Evolutionary conservation across 805 yeast genomes (phyloP), one percentile per base, ranked within the genome.

Genomic region (Schizosaccharomyces cryophilus): DNA sequence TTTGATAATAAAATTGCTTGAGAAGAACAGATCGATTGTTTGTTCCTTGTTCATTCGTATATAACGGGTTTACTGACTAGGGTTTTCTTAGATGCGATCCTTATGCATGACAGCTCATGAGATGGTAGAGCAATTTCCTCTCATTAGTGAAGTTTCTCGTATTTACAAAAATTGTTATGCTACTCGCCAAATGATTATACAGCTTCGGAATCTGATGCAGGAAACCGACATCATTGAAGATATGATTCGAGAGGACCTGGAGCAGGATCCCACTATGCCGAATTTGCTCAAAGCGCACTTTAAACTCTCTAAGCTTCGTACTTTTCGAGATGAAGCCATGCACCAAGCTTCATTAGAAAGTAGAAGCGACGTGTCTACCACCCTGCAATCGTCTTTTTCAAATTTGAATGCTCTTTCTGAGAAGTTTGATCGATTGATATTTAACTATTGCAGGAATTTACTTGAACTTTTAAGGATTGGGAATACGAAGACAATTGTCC

Each of bases 381-480:
- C 87, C 6, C 61, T 66, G 4, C 38, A 62, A 11, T 79, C 79
- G 64, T 77, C 84, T 38, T 76, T 80, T 31, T 67, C 73, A 5
- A 80, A 82, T 0, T 69, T 83, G 60, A 74, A 72, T 61, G 71
- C 67, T 2, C 70, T 82, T 1, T 73, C 81, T 4, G 72, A 73
- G 47, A 78, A 78, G 61, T 90, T 88, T 69, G 90, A 75, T 60
- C 61, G 81, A 63, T 75, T 73, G 1, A 67, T 93, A 17, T 69
- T 87, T 61, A 82, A 83, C 60, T 75, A 86, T n/a, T 80, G 85
- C 15, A 80, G 78, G 58, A 81, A 80, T 60, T 66, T 87, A 45
- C 80, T 87, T 9, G 96, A 88, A 69, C 77, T 84, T 21, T 76
- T 85, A 4, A 82, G 85, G 61, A 81, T 78, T 21, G 84, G 80